Conservation (phyloP, 2,329 filamentous ascomycete genomes). For the Hymenoscyphus fraxineus region DNA sequence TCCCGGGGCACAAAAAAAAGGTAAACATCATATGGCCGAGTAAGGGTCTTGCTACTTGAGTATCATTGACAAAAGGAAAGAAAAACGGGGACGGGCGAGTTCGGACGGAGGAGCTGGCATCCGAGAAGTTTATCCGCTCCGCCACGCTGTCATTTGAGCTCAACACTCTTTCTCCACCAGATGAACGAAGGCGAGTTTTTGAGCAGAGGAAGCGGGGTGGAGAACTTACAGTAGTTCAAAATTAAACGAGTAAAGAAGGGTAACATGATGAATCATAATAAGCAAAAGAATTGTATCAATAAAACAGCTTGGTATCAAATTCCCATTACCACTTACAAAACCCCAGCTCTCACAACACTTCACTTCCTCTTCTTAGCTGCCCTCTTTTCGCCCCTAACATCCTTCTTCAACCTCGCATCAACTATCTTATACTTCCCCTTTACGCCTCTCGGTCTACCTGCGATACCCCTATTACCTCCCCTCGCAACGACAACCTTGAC, state of each 20-base stretch:
- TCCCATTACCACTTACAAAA: constrained; percentile 1
- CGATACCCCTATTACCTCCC: constrained; percentile 78
- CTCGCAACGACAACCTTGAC: constrained; percentile 86
- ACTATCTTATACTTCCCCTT: constrained; percentile 99
- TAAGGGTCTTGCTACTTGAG: neutral
- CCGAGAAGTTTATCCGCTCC: neutral
- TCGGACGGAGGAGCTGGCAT: neutral
- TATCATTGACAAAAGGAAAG: neutral
- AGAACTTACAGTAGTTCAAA: neutral
- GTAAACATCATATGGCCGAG: neutral
- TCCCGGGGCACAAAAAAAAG: neutral
- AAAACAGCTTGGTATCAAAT: neutral
- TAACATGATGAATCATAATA: neutral
- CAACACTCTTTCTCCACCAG: neutral
- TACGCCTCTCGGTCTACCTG: constrained; percentile 82
- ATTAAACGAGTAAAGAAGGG: neutral
- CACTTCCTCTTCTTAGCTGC: constrained; percentile 66
- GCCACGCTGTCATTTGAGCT: neutral
- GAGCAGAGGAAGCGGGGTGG: neutral
- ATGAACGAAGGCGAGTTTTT: neutral
- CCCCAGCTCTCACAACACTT: neutral
- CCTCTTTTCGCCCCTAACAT: constrained; percentile 82
- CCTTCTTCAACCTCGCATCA: constrained; percentile 93
- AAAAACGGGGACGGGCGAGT: neutral
- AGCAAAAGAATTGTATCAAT: neutral